A percentile compares a stretch with the other conserved stretches of the same genome.
These are phyloP conservation scores for Jacaranda mimosifolia DNA, from an alignment of 257 asterid genomes.

Conservation along the genomic window DNA sequence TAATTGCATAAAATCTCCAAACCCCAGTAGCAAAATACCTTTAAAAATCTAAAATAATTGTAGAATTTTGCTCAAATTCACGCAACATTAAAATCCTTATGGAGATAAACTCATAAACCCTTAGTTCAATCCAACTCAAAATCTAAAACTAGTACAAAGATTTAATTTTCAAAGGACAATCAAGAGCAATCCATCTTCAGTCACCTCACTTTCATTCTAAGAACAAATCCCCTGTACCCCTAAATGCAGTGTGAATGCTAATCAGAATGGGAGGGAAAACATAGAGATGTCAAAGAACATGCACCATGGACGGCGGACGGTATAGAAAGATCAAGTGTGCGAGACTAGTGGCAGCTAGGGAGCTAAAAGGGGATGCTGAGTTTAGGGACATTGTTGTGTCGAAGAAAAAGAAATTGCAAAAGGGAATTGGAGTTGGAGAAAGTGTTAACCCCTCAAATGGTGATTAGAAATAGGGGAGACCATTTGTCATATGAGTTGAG, in stretches of 20 bases:
- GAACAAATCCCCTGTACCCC: constrained; percentile 79
- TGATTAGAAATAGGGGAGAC: too few relatives aligned
- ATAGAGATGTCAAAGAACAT: constrained; percentile 57
- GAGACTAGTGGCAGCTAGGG: constrained; percentile 49
- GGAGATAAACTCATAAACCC: not conserved
- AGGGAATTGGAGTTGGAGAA: too few relatives aligned
- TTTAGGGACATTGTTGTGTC: constrained; percentile 42
- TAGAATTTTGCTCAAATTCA: not conserved
- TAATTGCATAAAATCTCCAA: not conserved
- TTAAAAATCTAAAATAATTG: constrained; percentile 8
- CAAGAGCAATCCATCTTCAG: constrained; percentile 75
- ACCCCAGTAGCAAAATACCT: not conserved
- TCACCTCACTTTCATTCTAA: constrained; percentile 82
- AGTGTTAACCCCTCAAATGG: too few relatives aligned
- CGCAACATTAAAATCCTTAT: not conserved
- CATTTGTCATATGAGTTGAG: too few relatives aligned
- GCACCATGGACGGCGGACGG: constrained; percentile 80
- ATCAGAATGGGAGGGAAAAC: constrained; percentile 63
- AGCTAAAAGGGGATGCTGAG: constrained; percentile 45
- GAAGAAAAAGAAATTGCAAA: too few relatives aligned
- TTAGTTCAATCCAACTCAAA: not conserved
- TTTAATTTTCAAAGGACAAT: constrained; percentile 54
- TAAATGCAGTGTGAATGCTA: constrained; percentile 63
- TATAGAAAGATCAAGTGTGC: constrained; percentile 50
- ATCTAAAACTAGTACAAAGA: not conserved